These are phyloP conservation scores for Globisporangium ultimum DNA, from an alignment of 352 stramenopile genomes.

Conservation along the genomic window DNA sequence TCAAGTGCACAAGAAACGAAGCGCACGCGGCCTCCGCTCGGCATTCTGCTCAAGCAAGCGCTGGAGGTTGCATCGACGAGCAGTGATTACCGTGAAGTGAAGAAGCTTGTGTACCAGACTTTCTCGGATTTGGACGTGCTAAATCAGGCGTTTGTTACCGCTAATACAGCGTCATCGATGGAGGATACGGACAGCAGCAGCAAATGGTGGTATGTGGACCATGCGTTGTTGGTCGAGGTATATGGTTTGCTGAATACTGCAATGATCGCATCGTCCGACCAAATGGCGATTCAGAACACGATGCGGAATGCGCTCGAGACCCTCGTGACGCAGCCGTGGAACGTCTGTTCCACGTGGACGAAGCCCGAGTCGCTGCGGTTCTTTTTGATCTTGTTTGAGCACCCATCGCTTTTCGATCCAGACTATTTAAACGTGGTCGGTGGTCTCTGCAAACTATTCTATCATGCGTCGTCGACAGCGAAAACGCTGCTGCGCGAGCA, in stretches of 20 bases:
- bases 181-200: constrained; percentile 1
- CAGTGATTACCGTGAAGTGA: constrained; percentile 48
- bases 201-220: constrained; percentile 61
- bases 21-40: constrained; percentile 20
- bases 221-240: constrained; percentile 33
- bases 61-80: constrained; percentile 34
- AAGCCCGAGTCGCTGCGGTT: constrained; percentile 42
- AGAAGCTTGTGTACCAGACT: constrained; percentile 61
- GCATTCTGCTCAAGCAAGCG: constrained; percentile 35
- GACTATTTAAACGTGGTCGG: constrained; percentile 72
- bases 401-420: constrained; percentile 72
- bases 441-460: constrained; percentile 68
- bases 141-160: constrained; percentile 44
- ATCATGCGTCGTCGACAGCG: constrained; percentile 39
- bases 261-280: constrained; percentile 27
- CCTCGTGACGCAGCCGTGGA: constrained; percentile 71
- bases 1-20: constrained; percentile 1
- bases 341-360: constrained; percentile 70
- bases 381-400: constrained; percentile 71
- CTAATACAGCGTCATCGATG: neutral
- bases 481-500: constrained; percentile 53
- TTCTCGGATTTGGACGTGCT: constrained; percentile 64
- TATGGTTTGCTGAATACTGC: constrained; percentile 41
- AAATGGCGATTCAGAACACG: constrained; percentile 61
- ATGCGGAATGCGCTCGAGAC: constrained; percentile 67